Evolutionary conservation across 1,284 basidiomycete genomes (phyloP).

Genomic region (Ceratobasidium sp.): DNA sequence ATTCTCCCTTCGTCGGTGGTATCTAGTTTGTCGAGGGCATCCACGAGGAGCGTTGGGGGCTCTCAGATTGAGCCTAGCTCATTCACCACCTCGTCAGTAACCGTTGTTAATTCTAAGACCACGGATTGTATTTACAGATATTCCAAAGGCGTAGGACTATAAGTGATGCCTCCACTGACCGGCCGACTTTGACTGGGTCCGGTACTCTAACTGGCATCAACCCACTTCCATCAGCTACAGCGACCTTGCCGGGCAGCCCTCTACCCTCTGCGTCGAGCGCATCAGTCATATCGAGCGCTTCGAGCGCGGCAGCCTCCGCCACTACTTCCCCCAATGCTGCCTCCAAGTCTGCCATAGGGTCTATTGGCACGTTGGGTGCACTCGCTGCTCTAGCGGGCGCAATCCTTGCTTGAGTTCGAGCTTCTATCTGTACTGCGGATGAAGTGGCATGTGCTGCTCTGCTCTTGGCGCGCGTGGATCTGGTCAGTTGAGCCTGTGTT

Average conservation of each 20-base stretch:
- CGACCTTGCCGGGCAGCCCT: not conserved
- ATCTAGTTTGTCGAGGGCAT: not conserved
- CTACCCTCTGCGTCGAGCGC: not conserved
- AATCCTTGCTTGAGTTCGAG: constrained; percentile 10
- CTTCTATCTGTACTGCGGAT: constrained; percentile 17
- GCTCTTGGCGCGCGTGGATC: constrained; percentile 25
- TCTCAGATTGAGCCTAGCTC: constrained; percentile 26
- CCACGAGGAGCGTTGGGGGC: constrained; percentile 25
- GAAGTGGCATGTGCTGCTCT: not conserved
- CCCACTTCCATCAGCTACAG: not conserved
- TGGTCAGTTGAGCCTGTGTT: not conserved
- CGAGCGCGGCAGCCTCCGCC: constrained; percentile 21
- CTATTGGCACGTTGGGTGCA: not conserved
- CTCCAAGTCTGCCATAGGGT: not conserved
- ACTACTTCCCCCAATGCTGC: constrained; percentile 23
- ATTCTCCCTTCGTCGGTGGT: constrained; percentile 34
- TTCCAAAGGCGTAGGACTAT: constrained; percentile 15
- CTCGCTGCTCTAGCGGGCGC: constrained; percentile 23
- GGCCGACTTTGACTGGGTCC: constrained; percentile 16
- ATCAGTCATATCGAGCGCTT: constrained; percentile 1
- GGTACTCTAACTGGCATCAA: not conserved
- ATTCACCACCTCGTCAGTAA: constrained; percentile 9
- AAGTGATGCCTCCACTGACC: constrained; percentile 35
- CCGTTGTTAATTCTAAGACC: not conserved
- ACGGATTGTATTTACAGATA: too few species aligned